A percentile compares a stretch with the other conserved stretches of the same genome.
These are phyloP conservation scores for Pleurotus eryngii DNA, from an alignment of 768 basidiomycete species.

Conservation along the genomic window DNA sequence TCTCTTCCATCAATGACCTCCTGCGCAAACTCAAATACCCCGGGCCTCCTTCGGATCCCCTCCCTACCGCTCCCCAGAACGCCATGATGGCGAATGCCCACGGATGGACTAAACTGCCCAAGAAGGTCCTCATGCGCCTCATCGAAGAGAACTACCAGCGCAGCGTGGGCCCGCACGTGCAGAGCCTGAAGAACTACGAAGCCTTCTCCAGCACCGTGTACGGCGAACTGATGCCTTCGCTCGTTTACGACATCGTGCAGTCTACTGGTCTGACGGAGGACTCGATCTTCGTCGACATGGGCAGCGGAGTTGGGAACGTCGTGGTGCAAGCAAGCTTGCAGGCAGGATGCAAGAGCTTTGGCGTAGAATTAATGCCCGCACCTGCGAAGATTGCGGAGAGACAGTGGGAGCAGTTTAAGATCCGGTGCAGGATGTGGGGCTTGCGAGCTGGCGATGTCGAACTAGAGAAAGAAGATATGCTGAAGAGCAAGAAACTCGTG, in stretches of 20 bases:
- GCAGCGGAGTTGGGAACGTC: slow-evolving; percentile 85
- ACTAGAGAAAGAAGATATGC: slow-evolving; percentile 85
- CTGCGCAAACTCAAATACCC: slow-evolving; percentile 69
- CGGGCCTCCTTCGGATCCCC: slow-evolving; percentile 45
- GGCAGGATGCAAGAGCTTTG: slow-evolving; percentile 73
- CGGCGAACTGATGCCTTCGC: slow-evolving; percentile 83
- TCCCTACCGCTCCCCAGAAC: slow-evolving; percentile 49
- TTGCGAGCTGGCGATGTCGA: slow-evolving; percentile 71
- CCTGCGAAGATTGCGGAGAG: slow-evolving; percentile 78
- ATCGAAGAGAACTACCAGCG: slow-evolving; percentile 93
- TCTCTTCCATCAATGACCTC: slow-evolving; percentile 59
- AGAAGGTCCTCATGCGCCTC: slow-evolving; percentile 68
- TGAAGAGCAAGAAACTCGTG: slow-evolving; percentile 60
- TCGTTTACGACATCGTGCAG: slow-evolving; percentile 70
- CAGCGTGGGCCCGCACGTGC: slow-evolving; percentile 87
- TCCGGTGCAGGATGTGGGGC: slow-evolving; percentile 91
- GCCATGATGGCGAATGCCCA: slow-evolving; percentile 43
- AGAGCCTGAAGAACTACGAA: slow-evolving; percentile 73
- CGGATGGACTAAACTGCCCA: slow-evolving; percentile 55
- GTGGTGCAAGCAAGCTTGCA: slow-evolving; percentile 79
- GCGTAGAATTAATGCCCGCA: slow-evolving; percentile 72
- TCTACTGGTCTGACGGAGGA: slow-evolving; percentile 52
- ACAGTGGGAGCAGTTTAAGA: slow-evolving; percentile 71
- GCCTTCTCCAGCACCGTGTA: slow-evolving; percentile 85
- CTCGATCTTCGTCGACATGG: slow-evolving; percentile 79